Evolutionary conservation across 441 rosid species (phyloP).

Genomic region (Populus hybrid): DNA sequence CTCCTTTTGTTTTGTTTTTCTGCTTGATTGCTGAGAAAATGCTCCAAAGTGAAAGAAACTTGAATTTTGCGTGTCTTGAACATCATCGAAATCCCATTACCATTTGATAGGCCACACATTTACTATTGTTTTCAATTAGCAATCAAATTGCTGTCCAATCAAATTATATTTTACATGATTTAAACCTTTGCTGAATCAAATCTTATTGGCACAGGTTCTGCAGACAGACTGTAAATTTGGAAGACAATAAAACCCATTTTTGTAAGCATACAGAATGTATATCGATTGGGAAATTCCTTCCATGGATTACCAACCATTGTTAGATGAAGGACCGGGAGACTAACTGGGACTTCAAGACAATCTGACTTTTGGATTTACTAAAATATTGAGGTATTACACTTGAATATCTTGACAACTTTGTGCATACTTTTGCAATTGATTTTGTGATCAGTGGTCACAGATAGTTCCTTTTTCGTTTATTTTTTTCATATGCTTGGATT

Average conservation of each 20-base stretch:
- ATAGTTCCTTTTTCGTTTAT: not conserved
- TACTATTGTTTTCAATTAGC: not conserved
- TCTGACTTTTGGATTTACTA: not conserved
- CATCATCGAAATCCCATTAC: not conserved
- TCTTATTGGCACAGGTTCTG: not conserved
- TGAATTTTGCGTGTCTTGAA: not conserved
- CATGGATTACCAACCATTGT: not conserved
- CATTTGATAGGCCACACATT: not conserved
- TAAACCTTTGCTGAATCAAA: not conserved
- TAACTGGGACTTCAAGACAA: not conserved
- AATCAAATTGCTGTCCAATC: not conserved
- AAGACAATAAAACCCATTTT: not conserved
- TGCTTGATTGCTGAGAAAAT: not conserved
- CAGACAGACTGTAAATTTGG: conserved; percentile 4
- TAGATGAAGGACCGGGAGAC: not conserved
- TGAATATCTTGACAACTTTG: not conserved
- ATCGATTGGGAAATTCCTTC: not conserved
- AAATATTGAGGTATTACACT: conserved; percentile 8
- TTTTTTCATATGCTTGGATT: not conserved
- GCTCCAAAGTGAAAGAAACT: not conserved
- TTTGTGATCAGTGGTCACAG: not conserved
- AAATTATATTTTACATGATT: not conserved
- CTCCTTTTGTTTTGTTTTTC: not conserved
- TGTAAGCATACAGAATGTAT: not conserved
- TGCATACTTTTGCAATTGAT: not conserved